A percentile compares a stretch with the other conserved stretches of the same genome.
Conservation (phyloP, 1,284 basidiomycete species). For the Tylopilus sp. region DNA sequence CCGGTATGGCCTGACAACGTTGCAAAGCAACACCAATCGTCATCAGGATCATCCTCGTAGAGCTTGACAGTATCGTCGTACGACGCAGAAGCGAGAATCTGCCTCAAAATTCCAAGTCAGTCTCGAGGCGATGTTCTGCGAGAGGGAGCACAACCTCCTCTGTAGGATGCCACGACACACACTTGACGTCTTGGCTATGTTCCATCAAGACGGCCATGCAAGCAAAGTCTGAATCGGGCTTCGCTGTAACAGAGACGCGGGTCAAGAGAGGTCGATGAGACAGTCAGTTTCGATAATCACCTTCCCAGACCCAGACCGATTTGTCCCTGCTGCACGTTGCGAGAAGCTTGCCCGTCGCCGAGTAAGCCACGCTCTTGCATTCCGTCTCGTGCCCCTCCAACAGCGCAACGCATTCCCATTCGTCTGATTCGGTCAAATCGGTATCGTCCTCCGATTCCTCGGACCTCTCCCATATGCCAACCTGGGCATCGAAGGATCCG, state of each 20-base stretch:
- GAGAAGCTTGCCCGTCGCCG: constrained; percentile 81
- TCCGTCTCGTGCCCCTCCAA: constrained; percentile 98
- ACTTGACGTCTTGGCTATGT: constrained; percentile 97
- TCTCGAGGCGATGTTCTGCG: constrained; percentile 25
- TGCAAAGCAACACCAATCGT: constrained; percentile 94
- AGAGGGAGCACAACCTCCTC: constrained; percentile 78
- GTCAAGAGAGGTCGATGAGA: constrained; percentile 4
- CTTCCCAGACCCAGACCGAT: constrained; percentile 99
- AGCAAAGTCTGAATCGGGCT: constrained; percentile 95
- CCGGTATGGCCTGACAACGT: constrained; percentile 86
- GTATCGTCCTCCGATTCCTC: constrained; percentile 57
- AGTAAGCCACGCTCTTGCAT: constrained; percentile 96
- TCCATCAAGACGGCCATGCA: constrained; percentile 98
- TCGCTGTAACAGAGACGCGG: constrained; percentile 59
- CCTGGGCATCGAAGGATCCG: constrained; percentile 94
- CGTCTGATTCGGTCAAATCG: constrained; percentile 48
- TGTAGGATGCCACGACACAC: constrained; percentile 93
- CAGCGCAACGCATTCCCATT: constrained; percentile 90
- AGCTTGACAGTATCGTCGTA: constrained; percentile 98
- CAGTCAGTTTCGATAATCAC: constrained; percentile 53
- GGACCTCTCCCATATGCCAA: constrained; percentile 91
- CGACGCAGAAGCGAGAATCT: constrained; percentile 96
- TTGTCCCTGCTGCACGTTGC: constrained; percentile 97
- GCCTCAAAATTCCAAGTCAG: constrained; percentile 38
- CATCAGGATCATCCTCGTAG: constrained; percentile 95